Conservation (phyloP, 148 eudicot genomes). For the Chenopodium suecicum region DNA sequence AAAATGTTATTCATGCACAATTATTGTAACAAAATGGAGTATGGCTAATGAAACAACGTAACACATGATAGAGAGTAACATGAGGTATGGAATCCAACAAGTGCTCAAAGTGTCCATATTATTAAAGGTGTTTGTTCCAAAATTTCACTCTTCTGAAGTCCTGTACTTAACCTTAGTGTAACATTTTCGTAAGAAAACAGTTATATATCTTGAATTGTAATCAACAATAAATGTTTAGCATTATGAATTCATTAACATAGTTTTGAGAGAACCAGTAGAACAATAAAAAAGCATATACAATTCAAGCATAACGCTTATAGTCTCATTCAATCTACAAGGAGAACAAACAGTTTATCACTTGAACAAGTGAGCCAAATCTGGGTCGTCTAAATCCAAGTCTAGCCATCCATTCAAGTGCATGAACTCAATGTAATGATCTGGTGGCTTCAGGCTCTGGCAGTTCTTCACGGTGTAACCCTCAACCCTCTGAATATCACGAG, state of each 20-base stretch:
- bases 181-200: background rate
- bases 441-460: constrained; percentile 51
- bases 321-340: background rate
- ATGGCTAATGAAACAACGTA: background rate
- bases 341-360: constrained; percentile 29
- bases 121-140: background rate
- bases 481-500: constrained; percentile 63
- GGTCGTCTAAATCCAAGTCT: constrained; percentile 77
- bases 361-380: constrained; percentile 72
- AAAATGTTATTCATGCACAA: background rate
- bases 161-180: background rate
- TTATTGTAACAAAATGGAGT: constrained; percentile 11
- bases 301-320: background rate
- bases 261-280: background rate
- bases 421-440: constrained; percentile 73
- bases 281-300: background rate
- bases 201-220: too few relatives aligned
- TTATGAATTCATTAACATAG: background rate
- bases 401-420: constrained; percentile 75
- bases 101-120: background rate
- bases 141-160: too few relatives aligned
- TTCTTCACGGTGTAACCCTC: constrained; percentile 58
- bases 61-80: constrained; percentile 14
- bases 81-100: constrained; percentile 1
- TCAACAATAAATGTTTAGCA: background rate